Base-by-base conservation (phyloP, 202 grass and related monocot genomes). In the Digitaria exilis region DNA sequence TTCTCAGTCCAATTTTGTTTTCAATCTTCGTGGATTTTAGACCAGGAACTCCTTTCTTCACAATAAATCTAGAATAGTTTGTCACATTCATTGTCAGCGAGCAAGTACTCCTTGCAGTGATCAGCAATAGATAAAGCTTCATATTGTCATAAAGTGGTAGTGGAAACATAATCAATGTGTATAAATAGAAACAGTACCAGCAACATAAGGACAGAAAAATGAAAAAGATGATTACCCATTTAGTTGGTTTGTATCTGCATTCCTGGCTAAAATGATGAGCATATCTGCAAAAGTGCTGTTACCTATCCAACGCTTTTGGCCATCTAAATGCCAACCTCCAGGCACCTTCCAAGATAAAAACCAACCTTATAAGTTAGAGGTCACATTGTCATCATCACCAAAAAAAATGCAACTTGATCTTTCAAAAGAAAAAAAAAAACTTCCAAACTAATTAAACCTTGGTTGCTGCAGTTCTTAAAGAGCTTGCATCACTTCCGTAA, bases 291-390 rank as follows among this genome's bases (percentile, higher is more conserved):
- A 93, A 17, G 95, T 98, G 88, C 95, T 90, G 63, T 95, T 98
- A 78, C 93, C 96, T 81, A 98, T 95, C 96, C 96, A 98, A 2
- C 96, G 89, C 42, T 98, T 98, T 90, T 95, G 93, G 35, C 96
- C 96, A 94, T 93, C 80, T 76, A 98, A 84, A 41, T 87, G 78
- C 91, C 96, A 98, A 63, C 96, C 93, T 42, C 96, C 96, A 87
- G 87, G 87, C 69, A 98, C 96, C 96, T 98, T 71, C 22, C 48
- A 94, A 82, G 69, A 89, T 16, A 77, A 63, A 52, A 43, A 81
- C 15, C 1, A 84, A 80, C 29, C 60, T 78, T 43, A 46, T 60
- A 69, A 80, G 60, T 2, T 25, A 24, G 43, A 75, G 30, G 12
- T 31, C 7, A 26, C 2, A 8, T 66, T 74, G 43, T 71, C 39